These are phyloP conservation scores for Firmiana major DNA, from an alignment of 345 rosid genomes.

Conservation along the genomic window DNA sequence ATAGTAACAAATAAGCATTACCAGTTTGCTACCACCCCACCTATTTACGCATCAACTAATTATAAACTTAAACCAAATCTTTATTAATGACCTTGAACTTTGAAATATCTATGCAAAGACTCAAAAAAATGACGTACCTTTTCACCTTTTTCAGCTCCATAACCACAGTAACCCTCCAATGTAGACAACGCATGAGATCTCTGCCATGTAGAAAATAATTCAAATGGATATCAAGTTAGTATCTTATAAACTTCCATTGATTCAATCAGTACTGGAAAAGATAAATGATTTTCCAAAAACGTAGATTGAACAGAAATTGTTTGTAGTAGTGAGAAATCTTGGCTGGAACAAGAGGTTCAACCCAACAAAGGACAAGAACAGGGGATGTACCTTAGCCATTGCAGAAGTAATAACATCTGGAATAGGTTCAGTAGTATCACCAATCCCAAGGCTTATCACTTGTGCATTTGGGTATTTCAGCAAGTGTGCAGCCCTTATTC, in stretches of 20 bases:
- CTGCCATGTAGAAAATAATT: constrained; percentile 35
- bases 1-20: not conserved
- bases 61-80: constrained; percentile 3
- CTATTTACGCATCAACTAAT: not conserved
- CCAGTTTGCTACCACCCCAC: not conserved
- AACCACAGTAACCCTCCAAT: constrained; percentile 79
- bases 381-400: constrained; percentile 54
- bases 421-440: constrained; percentile 95
- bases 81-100: not conserved
- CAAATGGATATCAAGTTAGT: not conserved
- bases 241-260: not conserved
- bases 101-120: constrained; percentile 17
- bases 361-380: constrained; percentile 5
- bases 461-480: constrained; percentile 78
- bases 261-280: not conserved
- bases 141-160: constrained; percentile 97
- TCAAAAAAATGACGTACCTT: constrained; percentile 39
- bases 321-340: too few species aligned
- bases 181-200: constrained; percentile 73
- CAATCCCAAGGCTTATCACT: constrained; percentile 83
- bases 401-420: constrained; percentile 84
- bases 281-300: constrained; percentile 27
- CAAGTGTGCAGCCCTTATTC: constrained; percentile 81
- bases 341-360: not conserved
- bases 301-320: not conserved